These are phyloP conservation scores for Oidium heveae DNA, from an alignment of 2,329 filamentous ascomycete genomes.

Conservation along the genomic window DNA sequence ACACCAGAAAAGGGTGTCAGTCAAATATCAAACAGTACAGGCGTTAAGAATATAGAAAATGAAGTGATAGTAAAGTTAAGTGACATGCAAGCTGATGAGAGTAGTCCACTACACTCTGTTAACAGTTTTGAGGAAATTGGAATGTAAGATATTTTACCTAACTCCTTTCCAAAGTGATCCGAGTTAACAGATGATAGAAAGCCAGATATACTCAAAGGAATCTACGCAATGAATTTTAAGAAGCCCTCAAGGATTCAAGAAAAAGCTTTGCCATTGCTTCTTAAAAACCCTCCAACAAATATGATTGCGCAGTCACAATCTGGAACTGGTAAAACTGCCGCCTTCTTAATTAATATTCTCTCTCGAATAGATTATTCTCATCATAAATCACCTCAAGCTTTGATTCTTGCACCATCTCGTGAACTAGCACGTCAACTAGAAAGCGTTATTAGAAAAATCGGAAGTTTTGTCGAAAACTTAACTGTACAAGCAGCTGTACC, in stretches of 20 bases:
- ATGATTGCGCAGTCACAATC: conserved; percentile 97
- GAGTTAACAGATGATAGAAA: conserved; percentile 17
- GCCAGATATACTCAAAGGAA: conserved; percentile 45
- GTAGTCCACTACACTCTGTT: conserved; percentile 69
- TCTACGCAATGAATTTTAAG: conserved; percentile 62
- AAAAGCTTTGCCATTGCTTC: conserved; percentile 69
- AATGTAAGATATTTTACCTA: conserved; percentile 31
- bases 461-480: conserved; percentile 54
- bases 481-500: conserved; percentile 64
- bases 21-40: conserved; percentile 4
- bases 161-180: background rate
- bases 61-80: conserved; percentile 84
- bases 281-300: conserved; percentile 67
- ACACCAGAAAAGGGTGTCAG: too few relatives aligned
- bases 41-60: conserved; percentile 45
- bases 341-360: conserved; percentile 80
- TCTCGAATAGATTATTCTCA: conserved; percentile 55
- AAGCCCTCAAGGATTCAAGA: conserved; percentile 98
- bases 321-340: conserved; percentile 91
- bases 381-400: conserved; percentile 50
- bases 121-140: conserved; percentile 66
- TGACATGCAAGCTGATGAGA: conserved; percentile 64
- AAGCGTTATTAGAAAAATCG: conserved; percentile 61
- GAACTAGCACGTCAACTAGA: conserved; percentile 90
- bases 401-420: conserved; percentile 76